Base-by-base conservation (phyloP, 441 rosid genomes). In the Hura crepitans region DNA sequence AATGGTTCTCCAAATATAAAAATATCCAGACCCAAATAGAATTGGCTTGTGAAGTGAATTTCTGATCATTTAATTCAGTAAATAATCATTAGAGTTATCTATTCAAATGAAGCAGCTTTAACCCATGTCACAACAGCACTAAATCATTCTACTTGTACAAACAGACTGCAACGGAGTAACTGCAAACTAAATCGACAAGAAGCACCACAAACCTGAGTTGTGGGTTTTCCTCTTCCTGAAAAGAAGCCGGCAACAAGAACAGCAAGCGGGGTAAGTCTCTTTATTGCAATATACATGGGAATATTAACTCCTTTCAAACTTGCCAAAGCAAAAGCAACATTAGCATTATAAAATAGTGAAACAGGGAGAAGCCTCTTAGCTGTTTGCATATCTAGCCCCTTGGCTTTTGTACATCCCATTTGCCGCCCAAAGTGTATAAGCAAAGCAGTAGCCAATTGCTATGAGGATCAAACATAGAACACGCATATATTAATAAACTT, bases 251-350 rank as follows among this genome's bases (percentile, higher is more conserved):
- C 86, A 54, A 90, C 67, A 55, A 94, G 83, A 46, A 92, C 97
- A 51, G 97, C 93, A 30, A 92, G 96, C 0, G 99, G 99, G 3
- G 97, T 90, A 74, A 92, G 96, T 73, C 99, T 86, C 85, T 94
- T 94, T 31, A 92, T 90, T 7, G 99, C 99, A 18, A 94, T 94
- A 80, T 94, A 94, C 99, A 94, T 94, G 1, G 99, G 97, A 68
- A 94, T 94, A 61, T 94, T 94, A n/a, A 94, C 97, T 31, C 97
- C 99, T 81, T 89, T 94, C 89, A 94, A 84, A 81, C 99, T 94
- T 45, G 99, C 97, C 79, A 94, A 83, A 79, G 99, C 97, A 77
- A 90, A 90, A 3, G 96, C 97, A 47, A 92, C 99, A 74, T 94
- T 94, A 35, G 97, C 97, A 81, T 94, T 94, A 83, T 92, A 94